A percentile compares a stretch with the other conserved stretches of the same genome.
Evolutionary conservation across 306 rosid species (phyloP).

Genomic region (Geum urbanum): DNA sequence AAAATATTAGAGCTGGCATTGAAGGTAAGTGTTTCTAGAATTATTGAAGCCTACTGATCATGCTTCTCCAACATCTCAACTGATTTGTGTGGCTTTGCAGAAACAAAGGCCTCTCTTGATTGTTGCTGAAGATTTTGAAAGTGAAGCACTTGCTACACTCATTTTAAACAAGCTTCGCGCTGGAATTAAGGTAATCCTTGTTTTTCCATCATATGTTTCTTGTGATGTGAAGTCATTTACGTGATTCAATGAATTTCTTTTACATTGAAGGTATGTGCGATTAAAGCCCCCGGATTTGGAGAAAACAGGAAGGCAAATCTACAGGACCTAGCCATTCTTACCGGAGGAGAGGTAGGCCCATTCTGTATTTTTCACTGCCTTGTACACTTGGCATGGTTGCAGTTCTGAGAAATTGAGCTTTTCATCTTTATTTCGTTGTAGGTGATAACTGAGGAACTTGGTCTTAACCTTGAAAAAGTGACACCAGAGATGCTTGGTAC

Average conservation of each 20-base stretch:
- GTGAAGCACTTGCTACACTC: conserved; percentile 91
- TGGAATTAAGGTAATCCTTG: conserved; percentile 66
- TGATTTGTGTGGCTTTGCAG: conserved; percentile 33
- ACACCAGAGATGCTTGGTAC: conserved; percentile 66
- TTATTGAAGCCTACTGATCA: conserved; percentile 15
- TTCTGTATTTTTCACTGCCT: neutral
- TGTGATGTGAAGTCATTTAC: neutral
- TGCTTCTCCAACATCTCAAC: neutral
- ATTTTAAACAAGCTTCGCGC: conserved; percentile 90
- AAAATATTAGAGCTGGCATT: conserved; percentile 88
- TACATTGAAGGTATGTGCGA: conserved; percentile 69
- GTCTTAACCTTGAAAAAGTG: conserved; percentile 79
- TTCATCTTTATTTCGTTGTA: conserved; percentile 15
- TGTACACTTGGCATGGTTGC: neutral
- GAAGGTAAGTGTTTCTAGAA: conserved; percentile 45
- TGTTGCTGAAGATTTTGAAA: conserved; percentile 87
- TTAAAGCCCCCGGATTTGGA: conserved; percentile 95
- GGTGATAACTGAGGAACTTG: conserved; percentile 95
- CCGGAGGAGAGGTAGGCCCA: conserved; percentile 71
- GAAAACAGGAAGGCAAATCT: conserved; percentile 73
- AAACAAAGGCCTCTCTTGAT: conserved; percentile 72
- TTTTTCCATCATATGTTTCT: neutral
- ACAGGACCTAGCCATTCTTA: conserved; percentile 84
- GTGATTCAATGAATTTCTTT: conserved; percentile 2
- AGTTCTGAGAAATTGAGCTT: neutral